These are phyloP conservation scores for Cavenderia fasciculata DNA, from an alignment of 78 protist species.

Conservation along the genomic window DNA sequence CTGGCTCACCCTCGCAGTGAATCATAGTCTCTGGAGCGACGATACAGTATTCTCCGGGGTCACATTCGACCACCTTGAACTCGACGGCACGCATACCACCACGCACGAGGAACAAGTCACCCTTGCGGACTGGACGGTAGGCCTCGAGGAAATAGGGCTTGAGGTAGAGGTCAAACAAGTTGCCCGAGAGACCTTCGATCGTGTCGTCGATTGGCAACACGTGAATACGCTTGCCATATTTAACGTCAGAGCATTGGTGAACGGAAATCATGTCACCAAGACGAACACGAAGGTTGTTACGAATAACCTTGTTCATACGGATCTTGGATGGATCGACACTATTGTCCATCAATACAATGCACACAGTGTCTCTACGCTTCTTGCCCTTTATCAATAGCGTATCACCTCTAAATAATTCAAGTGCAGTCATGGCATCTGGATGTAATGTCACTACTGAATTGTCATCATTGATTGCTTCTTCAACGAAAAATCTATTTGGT, in stretches of 20 bases:
- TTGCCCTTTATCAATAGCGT: constrained; percentile 97
- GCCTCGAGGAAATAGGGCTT: constrained; percentile 99
- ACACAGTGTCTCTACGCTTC: constrained; percentile 97
- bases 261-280: constrained; percentile 98
- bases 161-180: constrained; percentile 98
- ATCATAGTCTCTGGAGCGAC: constrained; percentile 98
- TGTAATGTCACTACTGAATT: constrained; percentile 96
- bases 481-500: constrained; percentile 98
- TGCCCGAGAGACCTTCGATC: constrained; percentile 99
- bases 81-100: constrained; percentile 99
- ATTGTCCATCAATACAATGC: constrained; percentile 97
- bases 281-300: constrained; percentile 93
- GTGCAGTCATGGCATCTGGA: constrained; percentile 91
- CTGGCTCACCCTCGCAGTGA: constrained; percentile 99
- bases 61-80: constrained; percentile 99
- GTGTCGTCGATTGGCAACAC: constrained; percentile 99
- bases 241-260: constrained; percentile 93
- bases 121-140: constrained; percentile 99
- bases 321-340: constrained; percentile 91
- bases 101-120: constrained; percentile 86
- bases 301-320: constrained; percentile 95
- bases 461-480: constrained; percentile 98
- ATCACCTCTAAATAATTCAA: constrained; percentile 98
- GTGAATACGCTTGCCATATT: constrained; percentile 96
- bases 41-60: constrained; percentile 94